Base-by-base conservation (phyloP, 768 basidiomycete species). In the Tubosaeta sp. region DNA sequence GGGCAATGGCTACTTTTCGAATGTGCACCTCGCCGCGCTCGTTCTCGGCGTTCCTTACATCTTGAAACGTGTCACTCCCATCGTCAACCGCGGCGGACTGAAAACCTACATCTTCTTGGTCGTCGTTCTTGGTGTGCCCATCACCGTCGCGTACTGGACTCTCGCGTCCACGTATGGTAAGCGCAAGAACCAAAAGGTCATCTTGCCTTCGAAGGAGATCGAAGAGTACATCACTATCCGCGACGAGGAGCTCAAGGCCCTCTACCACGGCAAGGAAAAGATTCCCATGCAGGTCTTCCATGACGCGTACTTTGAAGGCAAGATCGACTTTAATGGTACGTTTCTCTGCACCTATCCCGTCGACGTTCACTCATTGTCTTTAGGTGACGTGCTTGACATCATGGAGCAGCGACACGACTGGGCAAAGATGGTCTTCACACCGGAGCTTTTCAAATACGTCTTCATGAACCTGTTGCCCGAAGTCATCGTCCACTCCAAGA, bases 211-310 rank as follows among this genome's bases (percentile, higher is more conserved):
- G 53, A 89, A 86, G 70, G 80, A 87, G 61, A 82, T 96, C 53
- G 87, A 89, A 59, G 81, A 88, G 58, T 99, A 98, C 68, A 88
- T 98, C 64, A 87, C 84, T 40, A 86, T 98, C 73, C 85, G 90
- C 53, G 92, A 95, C 73, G 70, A 74, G 1, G 87, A 84, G 52
- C 79, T 98, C 66, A 89, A 83, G 74, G 76, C 77, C 27, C 75
- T 82, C 52, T 98, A 94, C 73, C 71, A 81, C 29, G 87, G 84
- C 57, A 89, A 85, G 71, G 81, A 84, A 60, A 98, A 96, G 72
- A 97, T 99, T 51, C 94, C 94, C 46, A 94, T 96, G 86, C 95
- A 99, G 72, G 73, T 89, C 58, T 95, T 96, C 78, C 87, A 98
- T 66, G 96, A 99, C 75, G 90, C 92, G 56, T 98, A 87, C 73